Base-by-base conservation (phyloP, 371 early-diverging fungal species). In the Rhizopus sp. region DNA sequence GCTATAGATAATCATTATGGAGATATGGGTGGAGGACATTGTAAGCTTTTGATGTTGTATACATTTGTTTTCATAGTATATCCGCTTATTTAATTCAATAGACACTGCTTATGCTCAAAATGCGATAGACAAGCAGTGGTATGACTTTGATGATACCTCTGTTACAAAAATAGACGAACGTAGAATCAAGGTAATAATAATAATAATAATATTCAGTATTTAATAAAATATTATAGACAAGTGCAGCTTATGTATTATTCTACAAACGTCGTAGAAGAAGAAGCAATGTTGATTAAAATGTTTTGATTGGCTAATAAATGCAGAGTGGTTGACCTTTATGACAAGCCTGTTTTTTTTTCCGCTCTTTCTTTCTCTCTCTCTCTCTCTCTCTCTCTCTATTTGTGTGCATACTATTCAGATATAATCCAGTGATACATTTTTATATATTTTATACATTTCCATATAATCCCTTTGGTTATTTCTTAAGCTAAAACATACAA, bases 1-100 rank as follows among this genome's bases (percentile, higher is more conserved):
- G 93, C 89, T 0, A 91, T 95, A 6, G 92, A 91, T 50, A 95
- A 95, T 62, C 96, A 95, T 67, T 92, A 82, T 79, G 95, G 95
- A 29, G 92, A 92, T 4, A 63, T 94, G 46, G 93, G 93, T 40
- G 95, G 95, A 38, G 97, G 97, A 23, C 97, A 95, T 59, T 95
- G 88, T 87, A 83, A 80, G 82, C 70, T 13, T 2, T 38, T 12
- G 35, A 31, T 7, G 31, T 39, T 4, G 10, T 23, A 17, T 45
- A 29, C 29, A 23, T 13, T 42, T 13, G 3, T 32, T 54, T 41
- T 53, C 42, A 15, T 29, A n/a, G 53, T 38, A 61, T 62, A 40
- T 8, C n/a, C 60, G 40, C 13, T 47, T n/a, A 41, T 48, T 30
- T 30, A 3, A 6, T 38, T n/a, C 4, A 29, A 35, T 68, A 88